Percentiles rank a stretch among this genome's conserved stretches.
These are phyloP conservation scores for Penicillium sumatraense DNA, from an alignment of 2,329 filamentous ascomycete species.

Conservation along the genomic window DNA sequence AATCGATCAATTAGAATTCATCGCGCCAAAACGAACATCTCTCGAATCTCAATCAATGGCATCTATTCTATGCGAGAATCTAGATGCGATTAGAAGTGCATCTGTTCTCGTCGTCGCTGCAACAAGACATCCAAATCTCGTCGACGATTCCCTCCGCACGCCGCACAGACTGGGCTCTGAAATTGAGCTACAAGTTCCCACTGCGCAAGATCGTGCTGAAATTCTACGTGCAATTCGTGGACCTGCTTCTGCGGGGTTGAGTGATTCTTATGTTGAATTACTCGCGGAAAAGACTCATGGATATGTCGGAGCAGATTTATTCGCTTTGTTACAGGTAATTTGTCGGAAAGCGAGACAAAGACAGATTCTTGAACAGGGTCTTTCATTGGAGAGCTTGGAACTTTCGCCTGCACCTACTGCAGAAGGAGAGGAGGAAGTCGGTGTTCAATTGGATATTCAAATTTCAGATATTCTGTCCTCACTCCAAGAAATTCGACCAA, in stretches of 20 bases:
- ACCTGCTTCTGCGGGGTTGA: conserved; percentile 52
- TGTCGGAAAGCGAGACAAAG: conserved; percentile 46
- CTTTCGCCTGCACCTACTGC: not conserved
- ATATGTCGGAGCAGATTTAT: conserved; percentile 79
- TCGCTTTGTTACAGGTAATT: conserved; percentile 64
- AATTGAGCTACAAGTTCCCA: conserved; percentile 77
- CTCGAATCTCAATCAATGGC: conserved; percentile 46
- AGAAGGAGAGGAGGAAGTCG: conserved; percentile 16
- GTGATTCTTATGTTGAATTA: conserved; percentile 59
- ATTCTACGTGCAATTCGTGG: conserved; percentile 69
- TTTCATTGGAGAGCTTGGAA: not conserved
- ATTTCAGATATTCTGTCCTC: conserved; percentile 54
- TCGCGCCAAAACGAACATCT: conserved; percentile 65
- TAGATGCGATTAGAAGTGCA: conserved; percentile 47
- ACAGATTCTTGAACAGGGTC: conserved; percentile 24
- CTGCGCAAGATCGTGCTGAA: conserved; percentile 69
- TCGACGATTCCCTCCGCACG: conserved; percentile 71
- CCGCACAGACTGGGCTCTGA: conserved; percentile 68
- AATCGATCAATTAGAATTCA: conserved; percentile 75
- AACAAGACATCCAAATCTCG: conserved; percentile 71
- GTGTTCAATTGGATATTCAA: conserved; percentile 34
- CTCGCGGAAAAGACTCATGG: conserved; percentile 81
- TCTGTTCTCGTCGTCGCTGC: conserved; percentile 76
- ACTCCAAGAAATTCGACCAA: conserved; percentile 72
- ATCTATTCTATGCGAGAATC: conserved; percentile 45